These are phyloP conservation scores for Zelopaecilomyces penicillatus DNA, from an alignment of 2,329 filamentous ascomycete species.

Conservation along the genomic window DNA sequence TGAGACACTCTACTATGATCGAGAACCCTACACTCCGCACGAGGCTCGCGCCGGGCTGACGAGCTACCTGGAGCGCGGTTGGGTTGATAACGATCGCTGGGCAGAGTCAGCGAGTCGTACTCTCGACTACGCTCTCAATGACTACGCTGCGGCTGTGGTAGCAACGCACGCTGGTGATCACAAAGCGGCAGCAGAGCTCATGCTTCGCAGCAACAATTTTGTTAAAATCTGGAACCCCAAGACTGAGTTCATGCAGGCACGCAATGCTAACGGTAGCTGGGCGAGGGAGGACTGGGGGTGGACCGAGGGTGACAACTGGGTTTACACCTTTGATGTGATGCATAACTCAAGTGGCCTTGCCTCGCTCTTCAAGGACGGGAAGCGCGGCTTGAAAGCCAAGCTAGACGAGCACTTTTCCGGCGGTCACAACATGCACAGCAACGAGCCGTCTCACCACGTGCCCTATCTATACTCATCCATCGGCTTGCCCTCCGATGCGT, in stretches of 20 bases:
- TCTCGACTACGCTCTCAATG: constrained; percentile 39
- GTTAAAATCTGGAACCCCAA: constrained; percentile 32
- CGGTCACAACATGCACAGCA: constrained; percentile 38
- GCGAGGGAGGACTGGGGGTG: constrained; percentile 35
- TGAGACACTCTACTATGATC: constrained; percentile 36
- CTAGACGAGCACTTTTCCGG: constrained; percentile 36
- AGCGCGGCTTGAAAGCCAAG: constrained; percentile 28
- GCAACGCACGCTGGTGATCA: constrained; percentile 27
- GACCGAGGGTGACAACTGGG: constrained; percentile 42
- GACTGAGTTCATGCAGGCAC: constrained; percentile 38
- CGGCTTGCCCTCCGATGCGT: constrained; percentile 29
- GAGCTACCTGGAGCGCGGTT: constrained; percentile 33
- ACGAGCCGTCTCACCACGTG: constrained; percentile 40
- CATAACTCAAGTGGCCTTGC: constrained; percentile 36
- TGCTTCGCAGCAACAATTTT: constrained; percentile 31
- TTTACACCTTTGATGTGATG: constrained; percentile 42
- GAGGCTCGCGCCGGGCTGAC: constrained; percentile 38
- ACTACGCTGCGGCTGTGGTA: constrained; percentile 35
- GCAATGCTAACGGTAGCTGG: constrained; percentile 38
- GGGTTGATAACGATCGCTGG: constrained; percentile 40
- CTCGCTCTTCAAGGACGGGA: constrained; percentile 27
- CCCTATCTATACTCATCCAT: constrained; percentile 37
- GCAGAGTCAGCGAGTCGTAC: constrained; percentile 37
- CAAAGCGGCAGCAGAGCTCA: constrained; percentile 21
- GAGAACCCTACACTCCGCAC: constrained; percentile 35